Base-by-base conservation (phyloP, 306 rosid species). In the Potentilla sterilis region DNA sequence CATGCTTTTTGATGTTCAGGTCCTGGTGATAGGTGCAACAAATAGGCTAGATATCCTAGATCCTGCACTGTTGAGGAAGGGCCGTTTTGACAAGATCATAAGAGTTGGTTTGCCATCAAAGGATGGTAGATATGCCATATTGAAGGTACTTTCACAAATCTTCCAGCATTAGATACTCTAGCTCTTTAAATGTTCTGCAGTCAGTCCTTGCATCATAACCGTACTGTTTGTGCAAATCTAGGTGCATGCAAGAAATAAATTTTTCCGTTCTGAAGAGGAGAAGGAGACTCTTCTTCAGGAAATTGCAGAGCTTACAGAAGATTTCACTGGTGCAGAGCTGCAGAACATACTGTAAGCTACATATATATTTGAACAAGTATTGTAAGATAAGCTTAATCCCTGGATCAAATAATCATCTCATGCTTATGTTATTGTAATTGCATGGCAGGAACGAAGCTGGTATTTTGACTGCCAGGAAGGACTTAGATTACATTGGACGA, bases 291-390 rank as follows among this genome's bases (percentile, higher is more conserved):
- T 94, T 52, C 95, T 94, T 32, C 77, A 80, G 83, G 98, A 94
- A 87, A 85, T 94, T 85, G 93, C 97, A 7, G 96, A 87, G 83
- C 88, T 78, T 52, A 87, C 96, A 16, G 98, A 94, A 77, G 97
- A 94, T 90, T 94, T 94, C 77, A 94, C 98, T 12, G 98, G 98
- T 81, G 98, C 97, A 43, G 98, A 94, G 90, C 91, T 94, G 79
- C 98, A 94, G 84, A 94, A 94, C 83, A 84, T 94, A 87, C 82
- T 94, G 98, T 94, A 90, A 88, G 59, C 80, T 69, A 79, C 73
- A 51, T 7, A 7, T 7, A 2, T 52, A 7, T 7, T 19, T 54
- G 9, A 11, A 54, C 28, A n/a, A 54, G 59, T 92, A 86, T 81
- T 94, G 96, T 94, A 89, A 88, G 48, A 81, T 69, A 79, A 73